Base-by-base conservation (phyloP, 371 early-diverging fungal species). In the Syncephalis plumigaleata region DNA sequence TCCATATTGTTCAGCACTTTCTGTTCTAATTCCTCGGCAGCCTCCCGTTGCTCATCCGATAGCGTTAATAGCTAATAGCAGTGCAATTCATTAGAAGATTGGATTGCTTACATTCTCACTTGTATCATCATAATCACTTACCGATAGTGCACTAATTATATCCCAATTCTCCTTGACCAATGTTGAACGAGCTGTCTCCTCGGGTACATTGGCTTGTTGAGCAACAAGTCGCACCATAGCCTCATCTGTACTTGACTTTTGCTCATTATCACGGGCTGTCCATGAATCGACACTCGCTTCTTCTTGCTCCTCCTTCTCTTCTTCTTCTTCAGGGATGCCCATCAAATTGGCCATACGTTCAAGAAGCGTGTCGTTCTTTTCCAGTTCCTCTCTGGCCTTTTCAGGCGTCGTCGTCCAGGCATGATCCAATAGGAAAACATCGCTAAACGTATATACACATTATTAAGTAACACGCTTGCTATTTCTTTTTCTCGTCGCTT, bases 361-460 rank as follows among this genome's bases (percentile, higher is more conserved):
- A 48, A 79, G 49, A 36, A 81, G 52, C 7, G 60, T 62, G 0
- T 65, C 68, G 13, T 67, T 66, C n/a, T 60, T 55, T 17, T 53
- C 45, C 9, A 81, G 62, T 46, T 79, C 70, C 36, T 68, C 58
- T 21, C 59, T 61, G 0, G 71, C 76, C 18, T 57, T 66, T 36
- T 72, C 75, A 0, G 73, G 65, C 4, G 68, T 64, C 17, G 79
- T 81, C 3, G 81, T 81, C 81, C 81, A 81, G 20, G 78, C 77
- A 51, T 79, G 79, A 47, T 79, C 79, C 8, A 78, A 60, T 47
- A 81, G 53, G 50, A 77, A 81, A 42, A 81, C 75, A 20, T 77
- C 65, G 38, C 77, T 71, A 50, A n/a, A 17, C 36, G 1, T 20
- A 48, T 21, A 16, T 39, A 2, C 42, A 20, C 25, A 4, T 15